Base-by-base conservation (phyloP, 1,139 yeast species). In the Suhomyces wounanorum region DNA sequence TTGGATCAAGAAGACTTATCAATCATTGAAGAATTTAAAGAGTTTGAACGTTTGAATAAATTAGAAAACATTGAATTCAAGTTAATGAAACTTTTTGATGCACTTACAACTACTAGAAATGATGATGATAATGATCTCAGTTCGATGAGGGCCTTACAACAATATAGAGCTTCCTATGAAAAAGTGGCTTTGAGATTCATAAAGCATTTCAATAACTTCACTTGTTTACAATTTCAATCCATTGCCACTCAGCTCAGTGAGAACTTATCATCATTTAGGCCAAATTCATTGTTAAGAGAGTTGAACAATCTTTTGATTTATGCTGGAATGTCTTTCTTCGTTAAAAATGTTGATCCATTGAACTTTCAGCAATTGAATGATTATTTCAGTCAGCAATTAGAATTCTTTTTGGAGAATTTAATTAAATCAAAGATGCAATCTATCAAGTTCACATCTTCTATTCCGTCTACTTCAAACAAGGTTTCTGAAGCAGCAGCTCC, bases 71-170 rank as follows among this genome's bases (percentile, higher is more conserved):
- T 88, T 51, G 97, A 92, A 64, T 48, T 60, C 0, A 82, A 84
- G 43, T 70, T 91, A 30, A 66, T 72, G n/a, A 81, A 78, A 25
- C 72, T 92, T 45, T 85, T 81, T 61, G 77, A 78, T 48, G 96
- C 96, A 0, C 68, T 87, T 46, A 72, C 70, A 42, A 85, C 89
- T 1, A 82, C 85, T 37, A 75, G 79, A 55, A 82, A 84, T 55
- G 77, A 71, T 54, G 67, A 65, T 18, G 67, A 66, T 16, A 67
- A 70, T 21, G 81, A 81, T 53, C 66, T 88, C 54, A 85, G 89
- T 43, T 75, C 81, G 13, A 87, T 90, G 90, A 76, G 77, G 54
- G 96, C 96, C 0, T 72, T 90, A 53, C 79, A 77, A 55, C 94
- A 89, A 61, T 85, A 87, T 62, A 79, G 84, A 50, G 72, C 75